Conservation (phyloP, 805 yeast genomes). For the Candida morakotiae region DNA sequence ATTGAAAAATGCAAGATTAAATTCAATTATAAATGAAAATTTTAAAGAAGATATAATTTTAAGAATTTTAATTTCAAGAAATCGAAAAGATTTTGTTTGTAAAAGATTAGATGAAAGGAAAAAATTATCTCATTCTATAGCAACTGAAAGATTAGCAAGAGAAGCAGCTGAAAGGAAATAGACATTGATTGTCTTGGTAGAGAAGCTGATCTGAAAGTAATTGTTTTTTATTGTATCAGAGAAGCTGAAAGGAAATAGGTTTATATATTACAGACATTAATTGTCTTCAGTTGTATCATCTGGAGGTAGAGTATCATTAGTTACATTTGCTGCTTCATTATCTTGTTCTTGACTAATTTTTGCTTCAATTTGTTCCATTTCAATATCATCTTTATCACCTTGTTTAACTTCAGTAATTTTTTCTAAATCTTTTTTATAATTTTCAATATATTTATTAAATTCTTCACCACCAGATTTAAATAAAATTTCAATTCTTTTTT, state of each 20-base stretch:
- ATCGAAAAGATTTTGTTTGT: constrained; percentile 55
- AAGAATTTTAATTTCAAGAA: constrained; percentile 65
- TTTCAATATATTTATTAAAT: constrained; percentile 13
- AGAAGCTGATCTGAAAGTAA: too few relatives aligned
- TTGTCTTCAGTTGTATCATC: constrained; percentile 47
- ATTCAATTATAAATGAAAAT: constrained; percentile 38
- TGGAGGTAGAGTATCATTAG: constrained; percentile 40
- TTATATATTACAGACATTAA: background rate
- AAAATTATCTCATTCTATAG: constrained; percentile 48
- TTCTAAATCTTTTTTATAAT: constrained; percentile 6
- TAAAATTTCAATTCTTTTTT: constrained; percentile 29
- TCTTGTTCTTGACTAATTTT: constrained; percentile 2
- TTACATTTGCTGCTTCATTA: constrained; percentile 9
- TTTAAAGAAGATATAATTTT: constrained; percentile 65
- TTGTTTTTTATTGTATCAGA: too few relatives aligned
- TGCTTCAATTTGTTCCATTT: background rate
- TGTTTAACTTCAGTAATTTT: constrained; percentile 1
- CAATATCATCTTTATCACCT: constrained; percentile 1
- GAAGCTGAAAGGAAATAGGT: constrained; percentile 17
- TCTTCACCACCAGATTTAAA: constrained; percentile 38
- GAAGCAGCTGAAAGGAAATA: constrained; percentile 48
- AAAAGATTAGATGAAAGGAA: constrained; percentile 61
- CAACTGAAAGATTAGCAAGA: constrained; percentile 48
- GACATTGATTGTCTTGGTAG: too few relatives aligned
- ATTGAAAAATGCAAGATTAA: constrained; percentile 39